Evolutionary conservation across 108 stramenopile species (phyloP).

Genomic region (Cyclotella distinguenda): DNA sequence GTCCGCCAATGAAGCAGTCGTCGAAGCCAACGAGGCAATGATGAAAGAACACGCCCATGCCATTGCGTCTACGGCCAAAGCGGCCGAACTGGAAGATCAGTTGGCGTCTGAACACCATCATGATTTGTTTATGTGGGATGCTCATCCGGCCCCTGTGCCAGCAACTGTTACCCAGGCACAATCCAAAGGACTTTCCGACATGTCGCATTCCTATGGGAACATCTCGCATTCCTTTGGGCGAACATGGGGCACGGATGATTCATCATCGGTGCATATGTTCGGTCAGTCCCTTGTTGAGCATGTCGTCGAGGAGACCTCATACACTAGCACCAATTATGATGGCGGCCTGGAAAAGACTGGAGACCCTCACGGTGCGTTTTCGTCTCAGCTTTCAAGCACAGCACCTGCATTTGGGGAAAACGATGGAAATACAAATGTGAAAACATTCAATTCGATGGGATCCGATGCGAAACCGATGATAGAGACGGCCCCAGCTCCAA

Average conservation of each 20-base stretch:
- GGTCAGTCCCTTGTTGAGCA: too few species aligned
- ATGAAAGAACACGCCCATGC: constrained; percentile 46
- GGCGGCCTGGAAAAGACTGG: background rate
- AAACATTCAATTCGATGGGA: background rate
- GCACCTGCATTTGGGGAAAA: background rate
- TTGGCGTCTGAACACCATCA: constrained; percentile 12
- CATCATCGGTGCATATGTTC: constrained; percentile 10
- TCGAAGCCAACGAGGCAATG: constrained; percentile 59
- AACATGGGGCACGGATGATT: background rate
- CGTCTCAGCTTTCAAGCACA: background rate
- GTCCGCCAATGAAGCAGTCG: constrained; percentile 58
- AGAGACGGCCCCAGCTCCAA: background rate
- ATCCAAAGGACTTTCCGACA: constrained; percentile 3
- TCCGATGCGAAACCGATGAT: background rate
- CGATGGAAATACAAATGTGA: background rate
- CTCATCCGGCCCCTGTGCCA: constrained; percentile 20
- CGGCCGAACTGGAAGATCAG: constrained; percentile 16
- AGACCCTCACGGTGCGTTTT: background rate
- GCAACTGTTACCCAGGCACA: background rate
- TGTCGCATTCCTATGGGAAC: background rate
- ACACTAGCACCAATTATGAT: background rate
- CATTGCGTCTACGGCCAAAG: constrained; percentile 26
- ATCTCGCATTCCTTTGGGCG: constrained; percentile 11
- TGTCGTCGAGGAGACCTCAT: background rate
- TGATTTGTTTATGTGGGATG: constrained; percentile 47